phyloP scores from a whole-genome alignment of 106 monocot genomes.

The Iris macrosiphon region DNA sequence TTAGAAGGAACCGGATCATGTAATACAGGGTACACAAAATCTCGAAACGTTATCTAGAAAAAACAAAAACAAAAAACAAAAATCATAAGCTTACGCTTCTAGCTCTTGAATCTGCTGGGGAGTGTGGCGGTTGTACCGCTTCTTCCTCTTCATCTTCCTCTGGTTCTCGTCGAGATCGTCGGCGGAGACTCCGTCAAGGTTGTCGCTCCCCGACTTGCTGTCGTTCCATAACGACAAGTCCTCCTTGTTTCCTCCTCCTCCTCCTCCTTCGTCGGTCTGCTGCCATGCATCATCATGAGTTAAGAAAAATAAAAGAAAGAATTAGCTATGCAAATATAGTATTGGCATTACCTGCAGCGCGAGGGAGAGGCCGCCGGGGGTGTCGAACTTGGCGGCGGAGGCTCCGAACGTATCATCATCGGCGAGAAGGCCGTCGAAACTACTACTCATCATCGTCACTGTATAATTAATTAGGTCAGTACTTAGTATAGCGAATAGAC shows the following conservation, averaged over 20 bases:
- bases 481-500: background rate
- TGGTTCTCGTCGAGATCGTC: slow-evolving; percentile 61
- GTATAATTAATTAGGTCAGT: background rate
- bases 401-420: background rate
- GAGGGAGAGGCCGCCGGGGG: slow-evolving; percentile 60
- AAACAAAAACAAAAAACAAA: background rate
- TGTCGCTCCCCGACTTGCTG: slow-evolving; percentile 44
- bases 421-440: slow-evolving; percentile 5
- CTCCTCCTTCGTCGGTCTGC: background rate
- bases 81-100: slow-evolving; percentile 45
- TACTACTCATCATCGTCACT: background rate
- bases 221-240: slow-evolving; percentile 50
- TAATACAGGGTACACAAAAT: too few relatives aligned
- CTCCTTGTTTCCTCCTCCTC: slow-evolving; percentile 13
- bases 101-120: slow-evolving; percentile 94
- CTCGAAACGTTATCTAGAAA: too few relatives aligned
- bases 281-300: slow-evolving; percentile 3
- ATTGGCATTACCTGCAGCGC: background rate
- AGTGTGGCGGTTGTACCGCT: slow-evolving; percentile 88
- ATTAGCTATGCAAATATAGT: background rate
- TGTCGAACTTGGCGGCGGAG: too few relatives aligned
- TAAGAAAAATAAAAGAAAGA: background rate
- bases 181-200: slow-evolving; percentile 49
- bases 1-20: too few relatives aligned
- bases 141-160: slow-evolving; percentile 58